Percentiles rank a stretch among this genome's conserved stretches.
These are phyloP conservation scores for Podila horticola DNA, from an alignment of 192 early-diverging fungal genomes.

Conservation along the genomic window DNA sequence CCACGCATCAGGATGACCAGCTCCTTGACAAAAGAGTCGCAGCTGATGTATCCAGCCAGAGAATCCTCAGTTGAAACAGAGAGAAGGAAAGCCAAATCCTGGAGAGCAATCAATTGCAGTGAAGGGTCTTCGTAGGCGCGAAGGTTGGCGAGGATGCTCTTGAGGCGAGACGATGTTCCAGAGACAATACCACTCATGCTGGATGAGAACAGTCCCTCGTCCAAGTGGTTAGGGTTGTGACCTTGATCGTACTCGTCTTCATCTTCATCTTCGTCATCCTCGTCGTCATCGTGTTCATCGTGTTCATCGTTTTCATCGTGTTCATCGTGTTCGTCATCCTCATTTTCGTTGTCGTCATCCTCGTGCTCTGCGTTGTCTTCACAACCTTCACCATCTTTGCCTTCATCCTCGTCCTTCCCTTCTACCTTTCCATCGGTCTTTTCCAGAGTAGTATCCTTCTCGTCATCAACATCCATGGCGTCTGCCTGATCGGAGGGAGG, in stretches of 20 bases:
- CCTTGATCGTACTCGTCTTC: conserved; percentile 52
- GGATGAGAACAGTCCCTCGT: conserved; percentile 51
- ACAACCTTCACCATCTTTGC: neutral
- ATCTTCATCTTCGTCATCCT: conserved; percentile 48
- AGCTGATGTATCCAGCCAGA: conserved; percentile 69
- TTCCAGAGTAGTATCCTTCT: neutral
- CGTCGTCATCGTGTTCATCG: conserved; percentile 36
- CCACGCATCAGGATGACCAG: conserved; percentile 72
- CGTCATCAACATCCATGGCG: neutral
- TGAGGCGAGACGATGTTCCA: conserved; percentile 58
- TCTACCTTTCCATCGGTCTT: neutral
- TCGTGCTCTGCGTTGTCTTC: neutral
- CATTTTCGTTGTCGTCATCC: neutral
- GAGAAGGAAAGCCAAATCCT: conserved; percentile 83
- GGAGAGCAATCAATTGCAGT: conserved; percentile 84
- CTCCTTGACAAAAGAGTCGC: conserved; percentile 73
- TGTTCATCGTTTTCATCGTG: conserved; percentile 14
- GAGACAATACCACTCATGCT: conserved; percentile 53
- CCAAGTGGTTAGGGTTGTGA: conserved; percentile 33
- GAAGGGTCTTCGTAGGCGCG: conserved; percentile 66
- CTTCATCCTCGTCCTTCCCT: neutral
- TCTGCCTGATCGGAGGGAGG: neutral
- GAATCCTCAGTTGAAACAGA: conserved; percentile 82
- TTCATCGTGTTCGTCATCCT: conserved; percentile 1
- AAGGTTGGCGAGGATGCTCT: conserved; percentile 69